Evolutionary conservation across 176 grass and related monocot species (phyloP), one percentile per base, ranked within the genome.

Genomic region (Oryza glumipatula): DNA sequence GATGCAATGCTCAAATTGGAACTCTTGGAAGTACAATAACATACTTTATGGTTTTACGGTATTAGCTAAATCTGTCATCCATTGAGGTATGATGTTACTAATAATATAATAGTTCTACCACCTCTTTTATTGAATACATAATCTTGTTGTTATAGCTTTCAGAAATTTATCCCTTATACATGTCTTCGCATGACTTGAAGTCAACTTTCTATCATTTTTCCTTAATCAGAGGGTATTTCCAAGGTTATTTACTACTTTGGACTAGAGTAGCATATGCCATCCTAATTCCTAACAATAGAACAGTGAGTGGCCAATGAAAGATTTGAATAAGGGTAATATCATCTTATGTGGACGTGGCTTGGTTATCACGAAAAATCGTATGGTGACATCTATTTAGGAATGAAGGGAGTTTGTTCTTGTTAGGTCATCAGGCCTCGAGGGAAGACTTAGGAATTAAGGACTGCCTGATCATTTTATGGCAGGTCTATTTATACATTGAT

Each of bases 401-500:
- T 56, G 51, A 49, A 49, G 47, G 47, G 13, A 49, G 13, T 49
- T 14, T 11, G 5, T 56, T 16, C 16, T 56, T 56, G 15, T 56
- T 10, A 56, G 51, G 16, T 46, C 51, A 48, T 84, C 30, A 48
- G 30, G n/a, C 72, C 43, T 77, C 73, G 64, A 35, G 60, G 45
- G 58, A 39, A 82, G 49, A 65, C 8, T 64, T 88, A 47, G 28
- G 64, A 65, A 24, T 38, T 60, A 22, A 60, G 19, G 19, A 60
- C 19, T 4, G 4, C 21, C 19, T 60, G 48, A 47, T 24, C 32
- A 66, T 78, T 66, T 22, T 67, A 79, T 67, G 19, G 4, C 22
- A 72, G n/a, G 33, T 78, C 82, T 17, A 66, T 33, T 22, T 73
- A 23, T 44, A 67, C 4, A 49, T 70, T 23, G 41, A 7, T 83